Conservation (phyloP, 2,329 filamentous ascomycete genomes). For the Onygenales sp. region DNA sequence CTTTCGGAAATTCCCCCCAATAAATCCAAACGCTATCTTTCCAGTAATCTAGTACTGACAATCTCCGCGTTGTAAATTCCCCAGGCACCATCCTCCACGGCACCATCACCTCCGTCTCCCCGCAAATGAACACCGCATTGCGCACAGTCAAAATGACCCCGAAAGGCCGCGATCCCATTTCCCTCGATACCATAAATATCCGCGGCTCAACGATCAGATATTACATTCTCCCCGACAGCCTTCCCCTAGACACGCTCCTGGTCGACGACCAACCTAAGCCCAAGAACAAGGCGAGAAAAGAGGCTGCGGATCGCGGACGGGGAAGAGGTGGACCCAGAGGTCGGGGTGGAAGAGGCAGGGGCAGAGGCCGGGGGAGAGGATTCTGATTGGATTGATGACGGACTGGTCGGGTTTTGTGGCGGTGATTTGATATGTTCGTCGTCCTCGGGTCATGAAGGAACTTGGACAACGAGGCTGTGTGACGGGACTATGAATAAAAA, state of each 20-base stretch:
- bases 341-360: slow-evolving; percentile 43
- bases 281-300: slow-evolving; percentile 99
- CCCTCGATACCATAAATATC: slow-evolving; percentile 91
- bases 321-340: slow-evolving; percentile 40
- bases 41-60: neutral
- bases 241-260: slow-evolving; percentile 88
- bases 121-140: slow-evolving; percentile 96
- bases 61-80: neutral
- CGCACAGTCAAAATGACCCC: slow-evolving; percentile 95
- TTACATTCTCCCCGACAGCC: slow-evolving; percentile 89
- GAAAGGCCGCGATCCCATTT: slow-evolving; percentile 75
- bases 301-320: slow-evolving; percentile 45
- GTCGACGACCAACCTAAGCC: slow-evolving; percentile 97
- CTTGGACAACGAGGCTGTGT: no score
- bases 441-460: no score
- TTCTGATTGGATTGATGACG: neutral
- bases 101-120: slow-evolving; percentile 92
- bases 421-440: neutral
- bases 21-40: neutral
- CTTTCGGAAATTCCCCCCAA: neutral
- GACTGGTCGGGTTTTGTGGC: neutral
- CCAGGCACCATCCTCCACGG: slow-evolving; percentile 90
- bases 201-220: slow-evolving; percentile 94
- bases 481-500: neutral
- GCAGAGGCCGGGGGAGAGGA: slow-evolving; percentile 46